Base-by-base conservation (phyloP, 345 rosid genomes). In the Microcos paniculata region DNA sequence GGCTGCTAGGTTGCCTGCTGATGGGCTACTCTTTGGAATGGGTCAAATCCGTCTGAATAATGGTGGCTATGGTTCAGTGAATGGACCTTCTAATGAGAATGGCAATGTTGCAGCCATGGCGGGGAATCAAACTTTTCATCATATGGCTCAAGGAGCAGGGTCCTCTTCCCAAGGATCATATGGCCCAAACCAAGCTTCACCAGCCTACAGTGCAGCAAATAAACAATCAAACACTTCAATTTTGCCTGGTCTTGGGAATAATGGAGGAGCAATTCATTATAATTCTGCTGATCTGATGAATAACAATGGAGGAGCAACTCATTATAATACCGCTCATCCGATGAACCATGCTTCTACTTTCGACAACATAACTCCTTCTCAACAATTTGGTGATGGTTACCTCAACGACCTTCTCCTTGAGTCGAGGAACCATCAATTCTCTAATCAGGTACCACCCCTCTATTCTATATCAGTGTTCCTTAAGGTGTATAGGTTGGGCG, bases 341-440 rank as follows among this genome's bases (percentile, higher is more conserved):
- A 35, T 55, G 62, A 45, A n/a, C 51, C 52, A 53, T 53, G 45
- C 52, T 38, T 64, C 68, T 9, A 8, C 1, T 57, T 79, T 76
- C 80, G 82, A 78, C 43, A 51, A 26, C 2, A 55, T 53, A 51
- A 66, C 13, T 4, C 16, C 18, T 51, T n/a, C 61, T 12, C 58
- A 64, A 43, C 30, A 70, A 53, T 62, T 21, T 2, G n/a, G 48
- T 26, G 61, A 23, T 33, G 11, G 30, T 66, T 70, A 23, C 10
- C 19, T 74, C 82, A 77, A 24, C 68, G 13, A 23, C 57, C 35
- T 33, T 51, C 73, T 64, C 16, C 62, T 46, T 70, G 67, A 75
- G 80, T 51, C 73, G 30, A 64, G n/a, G 15, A 66, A 9, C 28
- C 26, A 45, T 26, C 52, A 62, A 2, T 24, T 66, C 21, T 16